Evolutionary conservation across 139 green algal species (phyloP).

Genomic region (Ettlia oleoabundans): DNA sequence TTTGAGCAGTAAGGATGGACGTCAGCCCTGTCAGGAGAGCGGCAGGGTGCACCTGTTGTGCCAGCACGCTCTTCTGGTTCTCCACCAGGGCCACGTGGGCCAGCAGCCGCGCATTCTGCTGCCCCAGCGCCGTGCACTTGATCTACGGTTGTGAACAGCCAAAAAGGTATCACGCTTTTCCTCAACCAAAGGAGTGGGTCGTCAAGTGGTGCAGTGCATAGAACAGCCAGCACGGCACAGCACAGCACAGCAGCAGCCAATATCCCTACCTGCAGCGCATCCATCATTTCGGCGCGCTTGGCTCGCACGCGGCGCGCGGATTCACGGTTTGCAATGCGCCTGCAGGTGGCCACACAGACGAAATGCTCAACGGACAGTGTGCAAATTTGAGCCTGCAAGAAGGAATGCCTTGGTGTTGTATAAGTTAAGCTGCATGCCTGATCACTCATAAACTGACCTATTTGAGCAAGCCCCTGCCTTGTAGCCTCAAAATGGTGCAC

Average conservation of each 20-base stretch:
- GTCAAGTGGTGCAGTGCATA: not conserved
- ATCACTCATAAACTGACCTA: too few species aligned
- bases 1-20: too few species aligned
- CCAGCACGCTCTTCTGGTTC: constrained; percentile 38
- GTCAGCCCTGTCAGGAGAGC: too few species aligned
- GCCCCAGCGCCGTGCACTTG: constrained; percentile 7
- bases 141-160: too few species aligned
- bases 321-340: constrained; percentile 56
- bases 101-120: constrained; percentile 42
- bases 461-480: not conserved
- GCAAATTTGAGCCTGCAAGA: too few species aligned
- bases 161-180: too few species aligned
- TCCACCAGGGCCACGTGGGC: constrained; percentile 39
- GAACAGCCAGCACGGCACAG: not conserved
- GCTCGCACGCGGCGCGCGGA: constrained; percentile 45
- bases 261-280: constrained; percentile 32
- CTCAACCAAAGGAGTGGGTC: too few species aligned
- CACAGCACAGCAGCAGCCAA: not conserved
- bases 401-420: too few species aligned
- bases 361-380: too few species aligned
- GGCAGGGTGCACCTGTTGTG: constrained; percentile 7
- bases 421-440: too few species aligned
- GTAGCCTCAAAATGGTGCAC: not conserved
- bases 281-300: constrained; percentile 44
- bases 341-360: too few species aligned